Evolutionary conservation across 768 basidiomycete genomes (phyloP).

Genomic region (Mycena alexandri): DNA sequence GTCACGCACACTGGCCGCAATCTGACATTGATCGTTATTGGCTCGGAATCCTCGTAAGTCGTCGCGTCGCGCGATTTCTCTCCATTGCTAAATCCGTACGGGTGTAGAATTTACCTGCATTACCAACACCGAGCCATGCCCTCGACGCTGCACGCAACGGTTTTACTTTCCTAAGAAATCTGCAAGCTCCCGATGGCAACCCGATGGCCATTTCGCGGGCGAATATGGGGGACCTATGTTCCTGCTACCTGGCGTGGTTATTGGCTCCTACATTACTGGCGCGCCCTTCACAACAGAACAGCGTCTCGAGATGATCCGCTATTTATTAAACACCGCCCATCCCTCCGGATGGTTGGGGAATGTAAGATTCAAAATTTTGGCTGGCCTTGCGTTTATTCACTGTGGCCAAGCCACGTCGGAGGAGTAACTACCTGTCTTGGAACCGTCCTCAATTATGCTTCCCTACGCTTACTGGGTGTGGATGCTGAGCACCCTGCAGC

Average conservation of each 20-base stretch:
- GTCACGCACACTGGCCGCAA: constrained; percentile 85
- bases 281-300: constrained; percentile 83
- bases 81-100: constrained; percentile 15
- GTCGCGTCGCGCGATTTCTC: neutral
- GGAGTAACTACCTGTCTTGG: constrained; percentile 94
- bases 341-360: constrained; percentile 97
- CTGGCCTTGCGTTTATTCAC: constrained; percentile 21
- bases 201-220: constrained; percentile 95
- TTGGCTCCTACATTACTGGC: constrained; percentile 92
- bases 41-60: constrained; percentile 81
- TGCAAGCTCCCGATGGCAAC: constrained; percentile 93
- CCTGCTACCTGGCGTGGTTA: constrained; percentile 87
- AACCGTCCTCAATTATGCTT: constrained; percentile 91
- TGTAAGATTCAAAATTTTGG: constrained; percentile 66
- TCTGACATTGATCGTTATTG: constrained; percentile 87
- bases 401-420: constrained; percentile 81
- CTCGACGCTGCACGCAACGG: constrained; percentile 89
- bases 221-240: constrained; percentile 97
- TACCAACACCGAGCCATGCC: constrained; percentile 73
- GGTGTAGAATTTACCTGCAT: constrained; percentile 41
- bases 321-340: constrained; percentile 84
- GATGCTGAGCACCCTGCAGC: constrained; percentile 87
- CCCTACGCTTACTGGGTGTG: constrained; percentile 87
- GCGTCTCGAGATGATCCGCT: constrained; percentile 89
- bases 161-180: constrained; percentile 86